Conservation (phyloP, 768 basidiomycete genomes). For the Pleurotus salmoneostramineus region DNA sequence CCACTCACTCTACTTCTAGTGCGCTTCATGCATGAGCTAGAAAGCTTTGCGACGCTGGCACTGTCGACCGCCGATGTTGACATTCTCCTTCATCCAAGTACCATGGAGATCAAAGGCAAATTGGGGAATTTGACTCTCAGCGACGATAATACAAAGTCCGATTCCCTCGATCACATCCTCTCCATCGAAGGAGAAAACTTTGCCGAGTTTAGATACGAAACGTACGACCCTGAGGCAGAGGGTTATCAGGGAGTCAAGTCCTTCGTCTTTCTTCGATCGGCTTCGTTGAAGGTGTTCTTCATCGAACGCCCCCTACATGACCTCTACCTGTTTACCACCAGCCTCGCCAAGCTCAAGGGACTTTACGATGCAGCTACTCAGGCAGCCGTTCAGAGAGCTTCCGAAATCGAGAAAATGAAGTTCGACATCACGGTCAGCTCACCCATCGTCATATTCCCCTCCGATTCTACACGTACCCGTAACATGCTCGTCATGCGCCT, state of each 20-base stretch:
- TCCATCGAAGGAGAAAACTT: slow-evolving; percentile 94
- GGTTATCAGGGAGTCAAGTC: slow-evolving; percentile 80
- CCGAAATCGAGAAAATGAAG: slow-evolving; percentile 92
- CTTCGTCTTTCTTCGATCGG: slow-evolving; percentile 75
- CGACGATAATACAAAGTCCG: slow-evolving; percentile 59
- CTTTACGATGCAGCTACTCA: slow-evolving; percentile 93
- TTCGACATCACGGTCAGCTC: slow-evolving; percentile 89
- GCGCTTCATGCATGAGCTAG: slow-evolving; percentile 65
- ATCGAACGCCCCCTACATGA: slow-evolving; percentile 88
- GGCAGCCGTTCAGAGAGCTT: slow-evolving; percentile 87
- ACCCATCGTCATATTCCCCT: slow-evolving; percentile 88
- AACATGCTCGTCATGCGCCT: slow-evolving; percentile 80
- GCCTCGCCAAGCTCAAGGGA: slow-evolving; percentile 88
- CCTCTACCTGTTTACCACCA: slow-evolving; percentile 77
- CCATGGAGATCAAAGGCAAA: slow-evolving; percentile 74
- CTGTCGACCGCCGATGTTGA: slow-evolving; percentile 88
- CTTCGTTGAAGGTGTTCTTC: slow-evolving; percentile 86
- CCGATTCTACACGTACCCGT: slow-evolving; percentile 50
- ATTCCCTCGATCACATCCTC: slow-evolving; percentile 68
- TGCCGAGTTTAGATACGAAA: slow-evolving; percentile 92
- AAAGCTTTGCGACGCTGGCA: slow-evolving; percentile 80
- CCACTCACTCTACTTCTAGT: slow-evolving; percentile 38
- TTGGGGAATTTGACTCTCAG: slow-evolving; percentile 80
- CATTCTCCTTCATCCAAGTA: slow-evolving; percentile 65
- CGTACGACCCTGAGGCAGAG: slow-evolving; percentile 72